Evolutionary conservation across 2,329 filamentous ascomycete species (phyloP).

Genomic region (Aspergillus udagawae): DNA sequence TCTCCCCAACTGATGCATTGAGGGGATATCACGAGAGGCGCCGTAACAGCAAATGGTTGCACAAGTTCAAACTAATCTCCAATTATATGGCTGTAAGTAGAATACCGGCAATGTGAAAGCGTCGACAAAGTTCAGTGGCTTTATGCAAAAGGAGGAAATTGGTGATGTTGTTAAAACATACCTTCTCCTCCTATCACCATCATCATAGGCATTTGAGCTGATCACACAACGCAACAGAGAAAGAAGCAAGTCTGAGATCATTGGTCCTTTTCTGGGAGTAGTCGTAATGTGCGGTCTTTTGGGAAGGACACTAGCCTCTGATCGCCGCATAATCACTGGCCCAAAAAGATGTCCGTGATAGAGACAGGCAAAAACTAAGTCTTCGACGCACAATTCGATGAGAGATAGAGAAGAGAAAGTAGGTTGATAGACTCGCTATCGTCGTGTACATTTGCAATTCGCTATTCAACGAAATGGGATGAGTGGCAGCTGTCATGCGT

Average conservation of each 20-base stretch:
- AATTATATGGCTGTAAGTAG: background rate
- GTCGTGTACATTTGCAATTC: background rate
- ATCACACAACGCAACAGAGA: background rate
- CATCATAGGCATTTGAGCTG: background rate
- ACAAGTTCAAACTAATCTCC: background rate
- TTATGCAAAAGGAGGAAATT: background rate
- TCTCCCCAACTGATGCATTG: background rate
- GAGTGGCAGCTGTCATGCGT: background rate
- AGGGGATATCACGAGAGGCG: conserved; percentile 3
- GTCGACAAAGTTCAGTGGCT: background rate
- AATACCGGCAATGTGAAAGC: background rate
- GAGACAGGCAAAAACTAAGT: background rate
- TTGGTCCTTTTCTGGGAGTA: conserved; percentile 1
- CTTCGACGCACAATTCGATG: background rate
- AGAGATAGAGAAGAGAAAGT: background rate
- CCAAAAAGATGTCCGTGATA: background rate
- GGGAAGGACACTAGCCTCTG: background rate
- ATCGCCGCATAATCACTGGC: too few relatives aligned
- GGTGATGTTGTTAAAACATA: background rate
- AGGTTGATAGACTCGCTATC: background rate
- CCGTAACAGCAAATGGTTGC: background rate
- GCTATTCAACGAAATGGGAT: background rate
- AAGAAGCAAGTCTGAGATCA: background rate
- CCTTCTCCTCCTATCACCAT: background rate
- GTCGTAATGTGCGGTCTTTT: conserved; percentile 6